Percentiles rank a stretch among this genome's conserved stretches.
phyloP scores from a whole-genome alignment of 768 basidiomycete species.

The Fomitopsis pulvina region DNA sequence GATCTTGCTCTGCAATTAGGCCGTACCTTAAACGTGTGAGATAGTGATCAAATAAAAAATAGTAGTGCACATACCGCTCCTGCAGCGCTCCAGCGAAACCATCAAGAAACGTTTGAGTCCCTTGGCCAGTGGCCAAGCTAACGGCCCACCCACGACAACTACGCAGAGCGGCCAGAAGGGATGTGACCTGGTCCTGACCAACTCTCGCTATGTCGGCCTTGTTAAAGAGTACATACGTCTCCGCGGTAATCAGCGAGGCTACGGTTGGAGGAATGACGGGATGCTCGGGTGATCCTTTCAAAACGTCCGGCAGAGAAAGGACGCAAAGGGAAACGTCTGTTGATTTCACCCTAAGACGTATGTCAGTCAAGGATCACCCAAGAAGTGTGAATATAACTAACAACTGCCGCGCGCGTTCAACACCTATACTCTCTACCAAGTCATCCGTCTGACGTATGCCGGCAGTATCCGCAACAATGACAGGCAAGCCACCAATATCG shows the following conservation, averaged over 20 bases:
- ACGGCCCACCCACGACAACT: conserved; percentile 41
- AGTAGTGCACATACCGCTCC: conserved; percentile 37
- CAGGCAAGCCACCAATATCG: conserved; percentile 82
- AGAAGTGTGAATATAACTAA: conserved; percentile 29
- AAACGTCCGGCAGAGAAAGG: conserved; percentile 55
- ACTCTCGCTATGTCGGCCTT: conserved; percentile 52
- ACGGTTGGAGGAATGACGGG: conserved; percentile 39
- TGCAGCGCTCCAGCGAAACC: conserved; percentile 49
- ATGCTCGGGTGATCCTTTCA: conserved; percentile 1
- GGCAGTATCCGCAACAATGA: conserved; percentile 81
- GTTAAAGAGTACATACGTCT: conserved; percentile 73
- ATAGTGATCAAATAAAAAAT: conserved; percentile 4
- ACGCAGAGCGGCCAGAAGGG: neutral
- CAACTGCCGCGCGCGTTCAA: conserved; percentile 66
- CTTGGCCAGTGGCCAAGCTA: conserved; percentile 55
- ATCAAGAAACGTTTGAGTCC: conserved; percentile 52
- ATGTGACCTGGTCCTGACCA: neutral
- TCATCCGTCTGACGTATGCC: conserved; percentile 68
- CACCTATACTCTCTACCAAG: conserved; percentile 73
- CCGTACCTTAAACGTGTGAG: conserved; percentile 9
- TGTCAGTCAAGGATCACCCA: neutral
- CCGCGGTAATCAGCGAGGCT: conserved; percentile 31
- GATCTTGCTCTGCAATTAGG: conserved; percentile 5
- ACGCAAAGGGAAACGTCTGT: conserved; percentile 80
- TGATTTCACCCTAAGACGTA: conserved; percentile 43